A percentile compares a stretch with the other conserved stretches of the same genome.
Conservation (phyloP, 2,329 filamentous ascomycete species). For the Talaromyces funiculosus region DNA sequence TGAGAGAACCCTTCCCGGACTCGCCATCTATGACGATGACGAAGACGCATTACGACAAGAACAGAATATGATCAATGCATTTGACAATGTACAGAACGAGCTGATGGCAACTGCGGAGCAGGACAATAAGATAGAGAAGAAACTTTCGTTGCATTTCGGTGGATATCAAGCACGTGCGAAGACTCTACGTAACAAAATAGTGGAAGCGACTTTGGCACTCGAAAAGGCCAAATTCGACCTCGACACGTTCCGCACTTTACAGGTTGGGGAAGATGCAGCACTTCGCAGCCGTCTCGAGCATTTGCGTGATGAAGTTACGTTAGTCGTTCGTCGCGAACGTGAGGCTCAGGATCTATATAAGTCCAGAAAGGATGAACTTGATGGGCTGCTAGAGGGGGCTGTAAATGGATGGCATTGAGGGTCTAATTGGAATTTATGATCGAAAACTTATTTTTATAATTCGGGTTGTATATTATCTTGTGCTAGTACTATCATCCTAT, state of each 20-base stretch:
- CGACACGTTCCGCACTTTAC: conserved; percentile 67
- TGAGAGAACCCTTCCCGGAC: conserved; percentile 58
- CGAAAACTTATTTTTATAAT: not conserved
- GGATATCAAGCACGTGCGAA: conserved; percentile 86
- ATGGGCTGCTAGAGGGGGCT: conserved; percentile 44
- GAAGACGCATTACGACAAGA: conserved; percentile 56
- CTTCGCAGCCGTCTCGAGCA: conserved; percentile 65
- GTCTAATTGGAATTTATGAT: not conserved
- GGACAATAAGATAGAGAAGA: conserved; percentile 88
- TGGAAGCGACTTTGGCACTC: conserved; percentile 66
- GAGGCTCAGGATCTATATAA: conserved; percentile 87
- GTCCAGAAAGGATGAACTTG: conserved; percentile 69
- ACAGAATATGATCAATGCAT: conserved; percentile 60
- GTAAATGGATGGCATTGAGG: conserved; percentile 38
- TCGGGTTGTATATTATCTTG: conserved; percentile 8
- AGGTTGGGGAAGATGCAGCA: conserved; percentile 73
- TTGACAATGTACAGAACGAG: conserved; percentile 67
- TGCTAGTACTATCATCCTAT: not conserved
- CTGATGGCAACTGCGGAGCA: conserved; percentile 70
- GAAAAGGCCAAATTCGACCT: conserved; percentile 67
- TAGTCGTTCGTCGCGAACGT: conserved; percentile 73
- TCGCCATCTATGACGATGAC: conserved; percentile 74
- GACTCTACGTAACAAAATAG: conserved; percentile 71
- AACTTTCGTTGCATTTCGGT: conserved; percentile 76
- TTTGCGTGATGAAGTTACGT: conserved; percentile 75